These are phyloP conservation scores for Yamadazyma kanchanaburiensis DNA, from an alignment of 1,139 yeast genomes.

Conservation along the genomic window DNA sequence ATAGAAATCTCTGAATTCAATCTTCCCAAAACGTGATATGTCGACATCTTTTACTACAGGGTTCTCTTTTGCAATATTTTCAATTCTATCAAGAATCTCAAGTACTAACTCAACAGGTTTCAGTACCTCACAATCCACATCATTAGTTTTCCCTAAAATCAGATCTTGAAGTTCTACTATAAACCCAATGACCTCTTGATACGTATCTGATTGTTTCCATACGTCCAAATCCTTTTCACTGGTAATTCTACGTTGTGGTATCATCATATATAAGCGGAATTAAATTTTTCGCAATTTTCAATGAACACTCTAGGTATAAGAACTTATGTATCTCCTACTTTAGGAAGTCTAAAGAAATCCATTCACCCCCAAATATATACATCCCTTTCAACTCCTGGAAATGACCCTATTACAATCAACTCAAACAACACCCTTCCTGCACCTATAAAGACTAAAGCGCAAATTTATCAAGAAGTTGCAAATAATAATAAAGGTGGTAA, in stretches of 20 bases:
- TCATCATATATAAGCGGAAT: slow-evolving; percentile 4
- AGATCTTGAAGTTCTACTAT: slow-evolving; percentile 58
- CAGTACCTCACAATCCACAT: slow-evolving; percentile 33
- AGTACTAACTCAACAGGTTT: slow-evolving; percentile 29
- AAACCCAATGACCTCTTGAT: slow-evolving; percentile 50
- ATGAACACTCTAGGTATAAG: neutral
- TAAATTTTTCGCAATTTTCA: slow-evolving; percentile 1
- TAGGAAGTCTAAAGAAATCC: too few relatives aligned
- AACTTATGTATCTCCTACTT: neutral
- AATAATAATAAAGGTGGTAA: slow-evolving; percentile 15
- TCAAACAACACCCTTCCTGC: slow-evolving; percentile 39
- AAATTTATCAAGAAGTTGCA: slow-evolving; percentile 26
- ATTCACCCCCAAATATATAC: too few relatives aligned
- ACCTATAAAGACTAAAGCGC: slow-evolving; percentile 26
- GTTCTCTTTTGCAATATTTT: slow-evolving; percentile 42
- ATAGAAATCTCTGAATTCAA: slow-evolving; percentile 82
- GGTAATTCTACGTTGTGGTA: slow-evolving; percentile 55
- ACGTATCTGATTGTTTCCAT: slow-evolving; percentile 59
- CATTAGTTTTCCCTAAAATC: slow-evolving; percentile 63
- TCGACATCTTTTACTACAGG: slow-evolving; percentile 68
- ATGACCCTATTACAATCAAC: too few relatives aligned
- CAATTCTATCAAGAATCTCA: slow-evolving; percentile 43
- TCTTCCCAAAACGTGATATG: slow-evolving; percentile 86
- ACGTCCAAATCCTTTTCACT: slow-evolving; percentile 57
- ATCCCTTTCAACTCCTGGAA: too few relatives aligned